Evolutionary conservation across 139 green algal genomes (phyloP), one percentile per base, ranked within the genome.

Genomic region (Coelastrella sp.): DNA sequence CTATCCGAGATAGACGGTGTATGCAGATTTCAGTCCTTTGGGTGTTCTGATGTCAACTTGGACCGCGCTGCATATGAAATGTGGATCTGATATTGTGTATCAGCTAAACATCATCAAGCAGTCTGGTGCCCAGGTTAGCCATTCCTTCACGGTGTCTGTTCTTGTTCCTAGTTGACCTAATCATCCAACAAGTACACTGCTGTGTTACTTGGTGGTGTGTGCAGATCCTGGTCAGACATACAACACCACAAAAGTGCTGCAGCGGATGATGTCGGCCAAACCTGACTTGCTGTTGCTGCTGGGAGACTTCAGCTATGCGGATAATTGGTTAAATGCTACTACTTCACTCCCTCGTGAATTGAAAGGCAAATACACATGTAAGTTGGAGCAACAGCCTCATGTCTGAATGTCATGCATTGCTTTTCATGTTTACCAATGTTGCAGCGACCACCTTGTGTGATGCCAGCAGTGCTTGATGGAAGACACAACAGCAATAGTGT

Each of bases 291-390:
- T 97, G 21, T 50, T 98, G 35, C 90, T 94, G 32, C 89, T 89
- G 5, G 95, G 95, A 0, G 95, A 98, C 87, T 83, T 98, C 5
- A 94, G 88, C 0, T 98, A 98, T 62, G 95, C 95, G 5, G 95
- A 98, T 86, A 90, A 89, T 25, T 93, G 92, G 60, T 8, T 60
- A 6, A 45, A 34, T 13, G 13, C 9, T 1, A 23, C 34, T 1
- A 35, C 48, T 21, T 25, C 6, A 13, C 8, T 83, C 13, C 8
- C 53, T 25, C 17, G 34, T 2, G 35, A 69, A 8, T 2, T 59
- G 35, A 43, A 35, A 0, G 53, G 53, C 21, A 60, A 2, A 72
- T 72, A 60, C 35, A 66, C 75, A 43, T 83, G 75, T 83, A 48
- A 72, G 37, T n/a, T 67, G 23, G n/a, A 21, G 23, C 15, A 32